Evolutionary conservation across 2,329 filamentous ascomycete genomes (phyloP), one percentile per base, ranked within the genome.

Genomic region (Phialemoniopsis sp.): DNA sequence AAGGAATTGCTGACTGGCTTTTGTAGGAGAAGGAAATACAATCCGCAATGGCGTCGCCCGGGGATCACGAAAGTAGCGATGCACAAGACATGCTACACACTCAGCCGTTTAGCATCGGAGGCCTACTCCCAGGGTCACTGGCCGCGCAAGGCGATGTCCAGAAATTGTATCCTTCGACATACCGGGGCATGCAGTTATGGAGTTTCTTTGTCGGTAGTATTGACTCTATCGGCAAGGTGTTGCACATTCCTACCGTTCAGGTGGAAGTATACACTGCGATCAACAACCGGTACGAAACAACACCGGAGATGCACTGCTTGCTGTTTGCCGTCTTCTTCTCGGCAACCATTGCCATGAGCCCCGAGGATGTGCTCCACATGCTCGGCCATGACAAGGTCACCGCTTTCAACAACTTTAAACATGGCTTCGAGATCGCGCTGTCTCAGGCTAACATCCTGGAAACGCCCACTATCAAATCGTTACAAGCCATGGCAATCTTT

Each of bases 171-270:
- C 51, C 51, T 13, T n/a, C 43, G 0, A 41, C 33, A 13, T 35
- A 26, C 9, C 44, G 47, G 14, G 42, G 44, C 1, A 30, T 46
- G 13, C 46, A 45, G 37, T 42, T 53, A 6, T 53, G 50, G 50
- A 36, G 46, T 12, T 28, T 33, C 21, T 53, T 42, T 19, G 26
- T 48, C 13, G 38, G 47, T 10, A 43, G 42, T 14, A 45, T 50
- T n/a, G 43, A 50, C 32, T 42, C 42, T 2, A 26, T 50, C 19
- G 45, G 46, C 46, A 50, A 50, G 26, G 13, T 49, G 4, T 10
- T 53, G 12, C 50, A 53, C 36, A 43, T 51, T 7, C 50, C 50
- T 3, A 50, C 48, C 6, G 30, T 37, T 8, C 43, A 53, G 37
- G 29, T 46, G 3, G 32, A 39, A 4, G 39, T 52, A 4, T 52